Evolutionary conservation across 75 land plant genomes (phyloP).

Genomic region (Sequoia sempervirens): DNA sequence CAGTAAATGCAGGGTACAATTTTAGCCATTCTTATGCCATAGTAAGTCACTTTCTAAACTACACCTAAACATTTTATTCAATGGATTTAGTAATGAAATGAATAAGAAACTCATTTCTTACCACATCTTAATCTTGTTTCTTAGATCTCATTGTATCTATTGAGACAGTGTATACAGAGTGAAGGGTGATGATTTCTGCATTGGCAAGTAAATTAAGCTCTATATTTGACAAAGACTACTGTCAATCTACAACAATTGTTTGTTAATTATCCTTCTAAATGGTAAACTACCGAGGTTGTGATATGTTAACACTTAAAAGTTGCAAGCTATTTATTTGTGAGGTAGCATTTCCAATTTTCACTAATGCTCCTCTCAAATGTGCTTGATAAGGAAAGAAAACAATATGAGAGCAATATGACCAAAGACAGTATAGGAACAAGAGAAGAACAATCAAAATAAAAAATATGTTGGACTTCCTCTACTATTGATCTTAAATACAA

Average conservation of each 20-base stretch:
- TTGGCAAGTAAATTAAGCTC: not conserved
- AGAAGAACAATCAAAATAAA: not conserved
- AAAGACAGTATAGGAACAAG: not conserved
- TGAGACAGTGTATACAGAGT: no score
- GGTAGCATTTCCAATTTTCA: not conserved
- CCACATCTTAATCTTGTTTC: no score
- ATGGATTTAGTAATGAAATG: no score
- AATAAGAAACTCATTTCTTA: no score
- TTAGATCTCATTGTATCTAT: no score
- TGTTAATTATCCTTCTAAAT: not conserved
- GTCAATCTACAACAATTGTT: not conserved
- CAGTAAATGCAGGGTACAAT: no score
- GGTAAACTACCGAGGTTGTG: not conserved
- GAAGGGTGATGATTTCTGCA: not conserved
- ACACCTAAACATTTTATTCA: no score
- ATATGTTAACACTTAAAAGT: not conserved
- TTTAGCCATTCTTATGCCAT: no score
- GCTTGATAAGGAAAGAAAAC: not conserved
- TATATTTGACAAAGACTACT: not conserved
- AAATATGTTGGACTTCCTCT: not conserved
- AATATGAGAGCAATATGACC: not conserved
- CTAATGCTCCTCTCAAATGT: not conserved
- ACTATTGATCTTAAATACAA: not conserved
- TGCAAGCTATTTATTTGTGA: not conserved
- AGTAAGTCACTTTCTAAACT: no score